phyloP scores from a whole-genome alignment of 177 flowering plant species.

The Vitis hybrid region DNA sequence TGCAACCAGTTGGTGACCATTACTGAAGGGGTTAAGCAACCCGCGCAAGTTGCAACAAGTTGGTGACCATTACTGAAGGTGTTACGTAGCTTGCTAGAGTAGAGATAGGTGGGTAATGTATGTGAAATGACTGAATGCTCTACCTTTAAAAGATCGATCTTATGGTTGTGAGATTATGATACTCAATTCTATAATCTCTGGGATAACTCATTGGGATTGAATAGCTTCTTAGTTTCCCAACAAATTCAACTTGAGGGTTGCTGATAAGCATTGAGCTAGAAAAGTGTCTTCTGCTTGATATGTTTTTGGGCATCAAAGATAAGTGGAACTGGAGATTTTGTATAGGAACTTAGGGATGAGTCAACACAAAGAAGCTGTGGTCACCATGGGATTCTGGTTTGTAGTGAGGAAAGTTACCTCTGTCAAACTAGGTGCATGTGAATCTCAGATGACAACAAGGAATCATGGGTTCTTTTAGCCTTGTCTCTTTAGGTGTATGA shows the following conservation, averaged over 20 bases:
- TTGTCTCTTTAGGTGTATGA: background rate
- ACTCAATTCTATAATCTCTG: too few species aligned
- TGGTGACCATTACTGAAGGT: too few species aligned
- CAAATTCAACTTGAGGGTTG: background rate
- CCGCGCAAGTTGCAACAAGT: too few species aligned
- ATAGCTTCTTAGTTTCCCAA: background rate
- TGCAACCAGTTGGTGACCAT: too few species aligned
- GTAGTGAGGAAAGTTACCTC: background rate
- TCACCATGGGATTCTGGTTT: background rate
- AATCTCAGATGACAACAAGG: background rate
- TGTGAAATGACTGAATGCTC: too few species aligned
- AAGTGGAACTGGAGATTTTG: background rate
- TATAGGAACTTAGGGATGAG: background rate
- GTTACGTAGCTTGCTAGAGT: too few species aligned
- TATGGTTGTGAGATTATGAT: too few species aligned
- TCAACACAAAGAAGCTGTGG: background rate
- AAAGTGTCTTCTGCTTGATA: background rate
- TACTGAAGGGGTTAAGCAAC: too few species aligned
- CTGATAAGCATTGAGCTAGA: background rate
- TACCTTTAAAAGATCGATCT: too few species aligned
- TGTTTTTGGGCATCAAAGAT: background rate
- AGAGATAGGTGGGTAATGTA: too few species aligned
- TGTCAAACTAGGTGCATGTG: background rate
- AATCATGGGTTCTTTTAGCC: background rate
- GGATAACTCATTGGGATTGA: background rate